phyloP scores from a whole-genome alignment of 352 stramenopile species.

The Globisporangium spiculum region DNA sequence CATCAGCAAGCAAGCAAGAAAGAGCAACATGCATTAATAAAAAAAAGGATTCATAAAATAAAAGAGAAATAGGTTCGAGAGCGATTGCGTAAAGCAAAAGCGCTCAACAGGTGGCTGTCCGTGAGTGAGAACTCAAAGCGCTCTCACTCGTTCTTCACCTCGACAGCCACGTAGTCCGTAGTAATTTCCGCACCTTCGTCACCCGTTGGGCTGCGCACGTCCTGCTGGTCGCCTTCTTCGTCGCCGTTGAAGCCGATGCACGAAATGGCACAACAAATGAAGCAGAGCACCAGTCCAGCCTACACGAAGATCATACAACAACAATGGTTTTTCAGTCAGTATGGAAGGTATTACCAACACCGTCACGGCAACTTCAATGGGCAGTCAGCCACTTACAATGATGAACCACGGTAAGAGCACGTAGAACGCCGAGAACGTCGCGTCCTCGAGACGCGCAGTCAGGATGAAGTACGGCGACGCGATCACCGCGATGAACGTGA shows the following conservation, averaged over 20 bases:
- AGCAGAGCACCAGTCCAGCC: conserved; percentile 69
- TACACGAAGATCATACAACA: conserved; percentile 15
- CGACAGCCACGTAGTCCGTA: conserved; percentile 59
- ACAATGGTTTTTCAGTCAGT: not conserved
- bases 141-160: conserved; percentile 25
- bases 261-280: conserved; percentile 77
- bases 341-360: not conserved
- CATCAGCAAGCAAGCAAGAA: not conserved
- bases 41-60: not conserved
- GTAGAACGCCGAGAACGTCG: conserved; percentile 76
- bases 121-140: not conserved
- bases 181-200: conserved; percentile 70
- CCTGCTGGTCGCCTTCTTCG: conserved; percentile 29
- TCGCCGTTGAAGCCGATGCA: conserved; percentile 59
- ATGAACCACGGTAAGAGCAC: conserved; percentile 82
- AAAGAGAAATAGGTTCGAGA: not conserved
- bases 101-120: not conserved
- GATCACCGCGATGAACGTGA: conserved; percentile 46
- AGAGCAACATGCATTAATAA: not conserved
- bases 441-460: conserved; percentile 62
- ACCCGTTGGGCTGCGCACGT: conserved; percentile 38
- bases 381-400: conserved; percentile 41
- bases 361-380: not conserved
- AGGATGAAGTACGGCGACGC: conserved; percentile 83
- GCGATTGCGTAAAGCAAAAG: not conserved